phyloP scores from a whole-genome alignment of 1,139 yeast species.

The Debaryomycetaceae sp. region DNA sequence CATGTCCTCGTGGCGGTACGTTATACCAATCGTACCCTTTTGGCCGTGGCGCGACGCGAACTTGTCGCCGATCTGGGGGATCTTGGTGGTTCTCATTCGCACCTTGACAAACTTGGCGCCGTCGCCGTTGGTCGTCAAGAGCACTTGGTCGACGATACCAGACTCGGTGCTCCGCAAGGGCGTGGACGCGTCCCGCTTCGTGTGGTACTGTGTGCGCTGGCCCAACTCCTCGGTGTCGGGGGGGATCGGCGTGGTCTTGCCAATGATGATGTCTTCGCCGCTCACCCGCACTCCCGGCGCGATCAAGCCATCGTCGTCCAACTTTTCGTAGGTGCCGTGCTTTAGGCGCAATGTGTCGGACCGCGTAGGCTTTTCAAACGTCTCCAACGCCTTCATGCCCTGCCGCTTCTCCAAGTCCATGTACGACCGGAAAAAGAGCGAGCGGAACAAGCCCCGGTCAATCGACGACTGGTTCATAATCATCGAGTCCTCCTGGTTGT shows the following conservation, averaged over 20 bases:
- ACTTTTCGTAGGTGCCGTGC: slow-evolving; percentile 95
- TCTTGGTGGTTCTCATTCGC: slow-evolving; percentile 95
- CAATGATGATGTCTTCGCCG: slow-evolving; percentile 97
- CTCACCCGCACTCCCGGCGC: slow-evolving; percentile 98
- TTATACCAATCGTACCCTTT: slow-evolving; percentile 99
- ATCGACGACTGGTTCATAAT: slow-evolving; percentile 98
- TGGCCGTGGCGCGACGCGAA: slow-evolving; percentile 99
- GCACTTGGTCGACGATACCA: slow-evolving; percentile 97
- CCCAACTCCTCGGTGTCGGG: slow-evolving; percentile 98
- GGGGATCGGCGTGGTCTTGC: slow-evolving; percentile 97
- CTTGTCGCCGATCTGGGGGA: slow-evolving; percentile 98
- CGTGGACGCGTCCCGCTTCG: slow-evolving; percentile 97
- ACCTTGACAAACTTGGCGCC: slow-evolving; percentile 96
- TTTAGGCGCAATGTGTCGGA: slow-evolving; percentile 90
- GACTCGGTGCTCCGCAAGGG: slow-evolving; percentile 94
- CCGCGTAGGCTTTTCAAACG: slow-evolving; percentile 91
- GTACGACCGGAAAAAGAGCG: slow-evolving; percentile 90
- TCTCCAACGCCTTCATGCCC: slow-evolving; percentile 96
- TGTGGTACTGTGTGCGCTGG: slow-evolving; percentile 95
- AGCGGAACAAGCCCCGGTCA: slow-evolving; percentile 93
- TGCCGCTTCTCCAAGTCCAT: slow-evolving; percentile 98
- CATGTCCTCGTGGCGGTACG: slow-evolving; percentile 98
- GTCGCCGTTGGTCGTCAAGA: slow-evolving; percentile 94
- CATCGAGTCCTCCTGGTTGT: slow-evolving; percentile 99
- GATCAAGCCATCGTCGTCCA: slow-evolving; percentile 96